A percentile compares a stretch with the other conserved stretches of the same genome.
Conservation (phyloP, 768 basidiomycete genomes). For the Trametes elegans region DNA sequence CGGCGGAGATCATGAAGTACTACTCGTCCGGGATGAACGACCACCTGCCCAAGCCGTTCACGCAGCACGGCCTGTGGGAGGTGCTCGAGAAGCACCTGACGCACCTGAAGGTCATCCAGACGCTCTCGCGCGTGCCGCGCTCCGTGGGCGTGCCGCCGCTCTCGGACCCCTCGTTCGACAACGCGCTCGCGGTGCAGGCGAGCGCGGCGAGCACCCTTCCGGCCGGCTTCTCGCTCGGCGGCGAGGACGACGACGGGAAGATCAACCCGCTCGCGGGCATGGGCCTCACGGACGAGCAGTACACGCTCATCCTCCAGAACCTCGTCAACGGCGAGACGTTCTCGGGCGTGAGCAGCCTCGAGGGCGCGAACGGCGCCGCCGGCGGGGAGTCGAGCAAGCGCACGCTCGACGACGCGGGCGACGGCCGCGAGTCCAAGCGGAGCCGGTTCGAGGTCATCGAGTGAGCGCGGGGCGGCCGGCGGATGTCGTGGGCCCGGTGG, state of each 20-base stretch:
- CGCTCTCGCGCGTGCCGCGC: slow-evolving; percentile 64
- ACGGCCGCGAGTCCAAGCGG: slow-evolving; percentile 37
- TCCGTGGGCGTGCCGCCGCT: slow-evolving; percentile 66
- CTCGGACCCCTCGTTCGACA: slow-evolving; percentile 51
- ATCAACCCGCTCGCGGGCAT: slow-evolving; percentile 86
- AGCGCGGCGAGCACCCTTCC: slow-evolving; percentile 2
- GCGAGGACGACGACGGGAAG: slow-evolving; percentile 46
- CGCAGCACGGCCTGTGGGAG: slow-evolving; percentile 84
- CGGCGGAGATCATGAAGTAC: slow-evolving; percentile 90
- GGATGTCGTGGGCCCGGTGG: too few relatives aligned
- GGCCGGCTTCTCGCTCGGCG: slow-evolving; percentile 22
- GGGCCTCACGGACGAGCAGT: slow-evolving; percentile 89
- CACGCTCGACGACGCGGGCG: slow-evolving; percentile 29
- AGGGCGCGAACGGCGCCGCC: slow-evolving; percentile 19
- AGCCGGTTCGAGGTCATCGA: slow-evolving; percentile 41
- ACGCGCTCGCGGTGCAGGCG: slow-evolving; percentile 47
- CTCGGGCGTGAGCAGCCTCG: slow-evolving; percentile 37
- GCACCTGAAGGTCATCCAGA: slow-evolving; percentile 84
- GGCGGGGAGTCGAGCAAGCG: slow-evolving; percentile 29
- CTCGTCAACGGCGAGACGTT: slow-evolving; percentile 66
- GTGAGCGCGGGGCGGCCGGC: slow-evolving; percentile 15
- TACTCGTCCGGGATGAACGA: slow-evolving; percentile 95
- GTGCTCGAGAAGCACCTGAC: slow-evolving; percentile 95
- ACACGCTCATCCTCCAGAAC: slow-evolving; percentile 72
- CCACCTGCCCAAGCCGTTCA: slow-evolving; percentile 95